Evolutionary conservation across 129 eudicot genomes (phyloP).

Genomic region (Calendula officinalis): DNA sequence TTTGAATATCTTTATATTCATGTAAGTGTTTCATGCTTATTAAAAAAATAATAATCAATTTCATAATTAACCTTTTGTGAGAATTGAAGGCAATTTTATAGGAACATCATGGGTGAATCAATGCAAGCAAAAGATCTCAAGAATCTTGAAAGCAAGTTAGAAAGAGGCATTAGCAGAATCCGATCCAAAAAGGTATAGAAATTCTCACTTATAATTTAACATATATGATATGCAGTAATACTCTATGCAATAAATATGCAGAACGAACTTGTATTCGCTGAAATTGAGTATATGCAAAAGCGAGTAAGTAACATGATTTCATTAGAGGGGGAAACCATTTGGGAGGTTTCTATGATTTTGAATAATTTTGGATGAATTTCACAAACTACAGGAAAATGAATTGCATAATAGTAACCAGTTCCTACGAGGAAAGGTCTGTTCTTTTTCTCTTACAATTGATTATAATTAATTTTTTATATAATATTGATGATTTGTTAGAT

Average conservation of each 20-base stretch:
- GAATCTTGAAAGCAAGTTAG: constrained; percentile 54
- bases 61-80: constrained; percentile 18
- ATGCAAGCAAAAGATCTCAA: constrained; percentile 51
- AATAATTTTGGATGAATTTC: background rate
- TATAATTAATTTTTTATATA: background rate
- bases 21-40: background rate
- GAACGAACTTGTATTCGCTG: constrained; percentile 96
- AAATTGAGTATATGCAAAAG: constrained; percentile 89
- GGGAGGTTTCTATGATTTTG: background rate
- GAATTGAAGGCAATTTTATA: constrained; percentile 43
- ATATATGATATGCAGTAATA: background rate
- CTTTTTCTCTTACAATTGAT: background rate
- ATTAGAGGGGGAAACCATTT: too few species aligned
- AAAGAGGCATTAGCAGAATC: constrained; percentile 58
- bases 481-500: constrained; percentile 37
- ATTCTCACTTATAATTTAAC: background rate
- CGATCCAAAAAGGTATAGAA: constrained; percentile 58
- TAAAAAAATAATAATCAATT: background rate
- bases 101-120: constrained; percentile 87
- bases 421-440: constrained; percentile 82
- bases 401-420: constrained; percentile 77
- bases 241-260: too few species aligned
- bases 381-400: constrained; percentile 66
- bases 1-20: background rate
- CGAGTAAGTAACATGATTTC: constrained; percentile 46